These are phyloP conservation scores for Mycena rosella DNA, from an alignment of 768 basidiomycete species.

Conservation along the genomic window DNA sequence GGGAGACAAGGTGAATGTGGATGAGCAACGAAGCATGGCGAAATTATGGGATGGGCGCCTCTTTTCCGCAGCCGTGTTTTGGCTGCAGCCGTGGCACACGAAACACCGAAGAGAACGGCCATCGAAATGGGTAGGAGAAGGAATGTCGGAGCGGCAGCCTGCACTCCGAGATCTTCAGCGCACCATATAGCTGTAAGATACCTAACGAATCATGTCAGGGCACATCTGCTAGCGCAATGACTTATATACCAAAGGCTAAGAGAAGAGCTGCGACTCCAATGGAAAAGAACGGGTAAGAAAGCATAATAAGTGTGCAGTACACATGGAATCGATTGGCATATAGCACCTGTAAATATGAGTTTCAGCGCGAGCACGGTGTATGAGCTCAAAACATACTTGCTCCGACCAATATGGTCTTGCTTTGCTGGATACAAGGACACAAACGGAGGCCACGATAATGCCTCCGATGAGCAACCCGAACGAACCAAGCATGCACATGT, in stretches of 20 bases:
- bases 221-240: no score
- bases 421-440: neutral
- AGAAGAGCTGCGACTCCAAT: constrained; percentile 3
- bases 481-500: constrained; percentile 20
- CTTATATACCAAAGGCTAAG: neutral
- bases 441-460: constrained; percentile 10
- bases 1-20: no score
- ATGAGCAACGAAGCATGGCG: no score
- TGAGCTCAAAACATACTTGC: neutral
- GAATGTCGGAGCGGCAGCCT: neutral
- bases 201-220: neutral
- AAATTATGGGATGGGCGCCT: neutral
- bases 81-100: constrained; percentile 5
- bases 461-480: constrained; percentile 13
- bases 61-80: constrained; percentile 8
- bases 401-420: constrained; percentile 16
- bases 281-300: constrained; percentile 22
- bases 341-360: constrained; percentile 5
- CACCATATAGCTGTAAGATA: constrained; percentile 11
- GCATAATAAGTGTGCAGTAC: constrained; percentile 8
- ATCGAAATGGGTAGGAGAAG: constrained; percentile 1
- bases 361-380: neutral
- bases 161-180: constrained; percentile 6
- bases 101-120: constrained; percentile 12
- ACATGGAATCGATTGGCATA: constrained; percentile 11